Evolutionary conservation across 352 stramenopile species (phyloP).

Genomic region (Lagenidium giganteum): DNA sequence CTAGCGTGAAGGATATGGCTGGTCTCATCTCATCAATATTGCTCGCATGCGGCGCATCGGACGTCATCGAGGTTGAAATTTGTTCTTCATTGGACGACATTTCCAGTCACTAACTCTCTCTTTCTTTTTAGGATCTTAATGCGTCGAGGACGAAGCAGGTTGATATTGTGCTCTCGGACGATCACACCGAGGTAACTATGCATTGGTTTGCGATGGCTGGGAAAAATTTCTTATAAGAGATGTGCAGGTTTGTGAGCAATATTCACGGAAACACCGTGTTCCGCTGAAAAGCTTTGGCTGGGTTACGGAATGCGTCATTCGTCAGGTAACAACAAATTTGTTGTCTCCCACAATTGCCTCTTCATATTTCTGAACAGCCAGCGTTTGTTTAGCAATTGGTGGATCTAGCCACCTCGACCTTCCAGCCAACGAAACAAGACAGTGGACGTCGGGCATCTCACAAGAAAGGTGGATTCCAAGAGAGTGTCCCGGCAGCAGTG

Average conservation of each 20-base stretch:
- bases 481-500: constrained; percentile 35
- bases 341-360: not conserved
- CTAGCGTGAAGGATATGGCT: constrained; percentile 34
- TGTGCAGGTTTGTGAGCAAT: constrained; percentile 47
- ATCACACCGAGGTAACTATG: constrained; percentile 53
- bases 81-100: too few species aligned
- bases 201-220: not conserved
- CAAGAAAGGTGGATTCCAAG: constrained; percentile 1
- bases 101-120: too few species aligned
- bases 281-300: constrained; percentile 66
- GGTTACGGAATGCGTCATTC: constrained; percentile 78
- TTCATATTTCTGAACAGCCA: not conserved
- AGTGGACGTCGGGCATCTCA: constrained; percentile 2
- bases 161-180: constrained; percentile 63
- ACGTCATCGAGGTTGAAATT: constrained; percentile 41
- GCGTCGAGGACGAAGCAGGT: constrained; percentile 26
- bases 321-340: constrained; percentile 37
- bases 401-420: too few species aligned
- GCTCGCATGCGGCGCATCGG: constrained; percentile 49
- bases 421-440: too few species aligned
- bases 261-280: constrained; percentile 27
- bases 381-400: constrained; percentile 37
- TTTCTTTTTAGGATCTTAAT: constrained; percentile 39
- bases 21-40: constrained; percentile 54
- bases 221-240: not conserved